Evolutionary conservation across 2,329 filamentous ascomycete species (phyloP), one percentile per base, ranked within the genome.

Genomic region (Cucurbitaria berberidis): DNA sequence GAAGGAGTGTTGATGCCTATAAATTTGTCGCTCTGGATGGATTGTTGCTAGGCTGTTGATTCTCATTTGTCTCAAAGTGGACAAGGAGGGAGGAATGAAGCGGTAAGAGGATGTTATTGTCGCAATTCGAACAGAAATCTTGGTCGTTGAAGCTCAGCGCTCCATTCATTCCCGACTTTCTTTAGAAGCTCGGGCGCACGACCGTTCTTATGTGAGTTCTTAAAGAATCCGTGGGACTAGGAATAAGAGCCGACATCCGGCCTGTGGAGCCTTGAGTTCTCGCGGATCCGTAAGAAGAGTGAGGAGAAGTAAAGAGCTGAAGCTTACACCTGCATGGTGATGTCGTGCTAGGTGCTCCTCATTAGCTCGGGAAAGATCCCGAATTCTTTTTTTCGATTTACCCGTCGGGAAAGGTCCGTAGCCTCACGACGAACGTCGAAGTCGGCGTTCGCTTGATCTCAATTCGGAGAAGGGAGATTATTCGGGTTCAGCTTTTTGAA

Each of bases 381-480:
- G 55, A 49, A 43, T 19, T 27, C 43, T 21, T 22, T 29, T 30
- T 54, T 34, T 48, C 40, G 35, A 26, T 41, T 50, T 65, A 22
- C 41, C 63, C 64, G 64, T 56, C 64, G 64, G 64, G 26, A 60
- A 67, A 67, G 40, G 39, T 34, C 51, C 44, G 53, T 40, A 51
- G 34, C 39, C 42, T 45, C 46, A 34, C 34, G n/a, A 18, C 26
- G 29, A 38, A 44, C 21, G 41, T 7, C n/a, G 30, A 38, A 19
- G 30, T 19, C 64, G 64, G 64, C 45, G 13, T 60, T 63, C 34
- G 29, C 35, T 65, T 62, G 62, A 63, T 18, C 16, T 43, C 48
- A 49, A 34, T 53, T 67, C 64, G 64, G 56, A 46, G 22, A 19
- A 21, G 19, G 62, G 64, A 67, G 55, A 53, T 64, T 42, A 16